Conservation (phyloP, 2,329 filamentous ascomycete genomes). For the Ilyonectria mors-panacis region DNA sequence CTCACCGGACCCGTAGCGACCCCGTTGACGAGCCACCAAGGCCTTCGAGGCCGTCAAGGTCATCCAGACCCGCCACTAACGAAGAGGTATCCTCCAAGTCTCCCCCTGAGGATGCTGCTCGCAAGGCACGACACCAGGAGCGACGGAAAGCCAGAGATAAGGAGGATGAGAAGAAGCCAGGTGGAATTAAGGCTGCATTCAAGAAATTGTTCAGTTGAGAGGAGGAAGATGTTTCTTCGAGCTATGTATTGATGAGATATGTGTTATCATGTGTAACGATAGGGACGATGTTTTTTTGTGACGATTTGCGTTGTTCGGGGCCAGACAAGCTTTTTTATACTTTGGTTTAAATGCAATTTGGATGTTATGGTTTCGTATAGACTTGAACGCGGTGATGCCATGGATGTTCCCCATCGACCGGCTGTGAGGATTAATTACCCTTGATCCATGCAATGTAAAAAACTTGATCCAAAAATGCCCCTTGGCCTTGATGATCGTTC, state of each 20-base stretch:
- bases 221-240: constrained; percentile 31
- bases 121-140: constrained; percentile 53
- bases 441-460: neutral
- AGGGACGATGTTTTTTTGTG: constrained; percentile 33
- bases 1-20: constrained; percentile 39
- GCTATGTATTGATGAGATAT: constrained; percentile 44
- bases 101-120: constrained; percentile 52
- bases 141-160: constrained; percentile 51
- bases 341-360: constrained; percentile 35
- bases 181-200: constrained; percentile 50
- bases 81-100: constrained; percentile 40
- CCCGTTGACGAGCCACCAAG: constrained; percentile 22
- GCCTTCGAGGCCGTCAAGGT: constrained; percentile 29
- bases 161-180: constrained; percentile 51
- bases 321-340: constrained; percentile 35
- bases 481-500: neutral
- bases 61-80: constrained; percentile 41
- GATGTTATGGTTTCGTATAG: constrained; percentile 17
- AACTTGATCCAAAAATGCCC: neutral
- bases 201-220: constrained; percentile 50
- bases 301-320: constrained; percentile 30
- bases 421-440: neutral
- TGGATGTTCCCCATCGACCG: neutral
- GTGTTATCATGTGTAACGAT: constrained; percentile 45
- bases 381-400: neutral